Evolutionary conservation across 1,284 basidiomycete species (phyloP).

Genomic region (Boletus smithii): DNA sequence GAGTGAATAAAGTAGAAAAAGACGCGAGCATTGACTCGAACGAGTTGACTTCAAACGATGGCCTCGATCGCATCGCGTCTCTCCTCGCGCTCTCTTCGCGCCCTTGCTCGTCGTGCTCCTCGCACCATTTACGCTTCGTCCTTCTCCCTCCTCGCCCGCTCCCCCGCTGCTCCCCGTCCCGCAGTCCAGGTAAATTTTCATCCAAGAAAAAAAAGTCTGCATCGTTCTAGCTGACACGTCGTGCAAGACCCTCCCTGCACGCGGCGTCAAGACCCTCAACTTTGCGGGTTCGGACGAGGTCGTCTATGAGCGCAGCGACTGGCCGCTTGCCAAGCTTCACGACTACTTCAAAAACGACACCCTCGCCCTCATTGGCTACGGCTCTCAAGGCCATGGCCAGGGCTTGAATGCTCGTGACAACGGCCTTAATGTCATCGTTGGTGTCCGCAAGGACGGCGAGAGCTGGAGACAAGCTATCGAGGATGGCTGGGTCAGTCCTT

Average conservation of each 20-base stretch:
- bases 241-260: constrained; percentile 38
- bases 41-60: constrained; percentile 13
- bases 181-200: constrained; percentile 44
- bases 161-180: constrained; percentile 39
- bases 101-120: constrained; percentile 21
- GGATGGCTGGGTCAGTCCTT: constrained; percentile 86
- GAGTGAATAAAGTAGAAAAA: constrained; percentile 14
- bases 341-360: constrained; percentile 99
- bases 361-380: constrained; percentile 97
- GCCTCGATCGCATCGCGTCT: constrained; percentile 23
- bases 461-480: constrained; percentile 95
- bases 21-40: background rate
- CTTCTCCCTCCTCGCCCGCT: constrained; percentile 70
- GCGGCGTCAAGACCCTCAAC: constrained; percentile 96
- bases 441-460: constrained; percentile 96
- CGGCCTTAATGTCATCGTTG: constrained; percentile 97
- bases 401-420: constrained; percentile 99
- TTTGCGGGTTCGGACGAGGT: constrained; percentile 95
- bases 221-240: constrained; percentile 14
- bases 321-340: constrained; percentile 96
- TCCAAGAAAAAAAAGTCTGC: constrained; percentile 4
- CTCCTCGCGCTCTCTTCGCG: constrained; percentile 23
- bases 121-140: constrained; percentile 50
- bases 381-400: constrained; percentile 98
- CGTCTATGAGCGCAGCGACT: constrained; percentile 97